Conservation (phyloP, 768 basidiomycete species). For the Psilocybe cubensis region DNA sequence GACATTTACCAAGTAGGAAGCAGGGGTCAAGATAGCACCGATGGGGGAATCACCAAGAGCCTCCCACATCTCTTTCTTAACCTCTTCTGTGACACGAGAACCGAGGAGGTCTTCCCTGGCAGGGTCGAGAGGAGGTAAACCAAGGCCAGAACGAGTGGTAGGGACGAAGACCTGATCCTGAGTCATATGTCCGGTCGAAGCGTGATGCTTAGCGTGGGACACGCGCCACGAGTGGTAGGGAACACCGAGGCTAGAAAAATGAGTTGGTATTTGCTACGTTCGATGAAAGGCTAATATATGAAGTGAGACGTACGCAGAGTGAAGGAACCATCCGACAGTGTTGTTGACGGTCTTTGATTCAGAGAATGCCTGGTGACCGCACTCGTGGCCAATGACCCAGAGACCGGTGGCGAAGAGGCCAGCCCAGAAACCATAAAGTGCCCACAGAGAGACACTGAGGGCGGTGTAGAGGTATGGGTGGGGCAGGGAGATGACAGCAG, state of each 20-base stretch:
- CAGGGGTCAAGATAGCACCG: constrained; percentile 55
- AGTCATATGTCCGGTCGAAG: constrained; percentile 90
- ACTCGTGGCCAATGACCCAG: constrained; percentile 95
- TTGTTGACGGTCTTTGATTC: constrained; percentile 92
- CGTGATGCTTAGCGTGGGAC: constrained; percentile 94
- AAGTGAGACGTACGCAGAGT: constrained; percentile 70
- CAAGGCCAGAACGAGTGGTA: constrained; percentile 75
- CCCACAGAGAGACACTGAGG: constrained; percentile 72
- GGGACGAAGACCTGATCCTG: constrained; percentile 98
- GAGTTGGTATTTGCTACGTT: constrained; percentile 17
- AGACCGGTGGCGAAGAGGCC: constrained; percentile 91
- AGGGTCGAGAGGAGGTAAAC: constrained; percentile 67
- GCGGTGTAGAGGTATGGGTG: constrained; percentile 64
- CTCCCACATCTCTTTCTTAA: constrained; percentile 78
- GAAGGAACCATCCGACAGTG: constrained; percentile 88
- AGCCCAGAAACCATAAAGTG: constrained; percentile 77
- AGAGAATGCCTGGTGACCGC: constrained; percentile 96
- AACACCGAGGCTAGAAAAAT: constrained; percentile 74
- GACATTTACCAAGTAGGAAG: constrained; percentile 60
- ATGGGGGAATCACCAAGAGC: constrained; percentile 93
- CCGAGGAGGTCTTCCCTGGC: constrained; percentile 69
- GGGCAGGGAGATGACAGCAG: constrained; percentile 55
- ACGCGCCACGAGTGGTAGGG: constrained; percentile 98
- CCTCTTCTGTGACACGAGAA: constrained; percentile 63
- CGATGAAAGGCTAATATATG: constrained; percentile 13